Evolutionary conservation across 176 grass and related monocot genomes (phyloP).

Genomic region (Raddia distichophylla): DNA sequence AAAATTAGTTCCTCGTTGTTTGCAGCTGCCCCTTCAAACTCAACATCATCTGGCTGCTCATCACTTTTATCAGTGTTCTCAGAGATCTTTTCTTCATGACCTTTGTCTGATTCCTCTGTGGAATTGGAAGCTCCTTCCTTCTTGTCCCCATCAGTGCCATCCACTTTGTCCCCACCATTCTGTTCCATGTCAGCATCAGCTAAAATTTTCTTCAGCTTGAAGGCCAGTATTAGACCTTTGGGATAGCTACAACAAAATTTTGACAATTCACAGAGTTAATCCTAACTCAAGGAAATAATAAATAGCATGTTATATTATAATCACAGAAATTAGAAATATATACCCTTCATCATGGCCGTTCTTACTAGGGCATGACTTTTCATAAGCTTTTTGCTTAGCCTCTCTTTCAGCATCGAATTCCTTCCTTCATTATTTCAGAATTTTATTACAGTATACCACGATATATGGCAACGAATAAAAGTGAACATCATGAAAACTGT

Average conservation of each 20-base stretch:
- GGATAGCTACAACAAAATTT: slow-evolving; percentile 59
- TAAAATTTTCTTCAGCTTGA: slow-evolving; percentile 79
- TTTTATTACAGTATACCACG: slow-evolving; percentile 5
- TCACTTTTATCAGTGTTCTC: slow-evolving; percentile 33
- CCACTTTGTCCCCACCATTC: slow-evolving; percentile 50
- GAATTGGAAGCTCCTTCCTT: slow-evolving; percentile 41
- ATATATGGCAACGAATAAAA: slow-evolving; percentile 25
- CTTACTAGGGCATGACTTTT: slow-evolving; percentile 48
- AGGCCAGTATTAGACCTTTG: slow-evolving; percentile 85
- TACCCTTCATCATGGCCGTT: slow-evolving; percentile 58
- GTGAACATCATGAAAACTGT: slow-evolving; percentile 11
- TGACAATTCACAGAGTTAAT: slow-evolving; percentile 32
- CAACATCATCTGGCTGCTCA: slow-evolving; percentile 43
- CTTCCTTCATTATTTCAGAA: slow-evolving; percentile 70
- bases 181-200: slow-evolving; percentile 34
- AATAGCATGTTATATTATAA: not conserved
- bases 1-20: too few species aligned
- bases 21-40: slow-evolving; percentile 29
- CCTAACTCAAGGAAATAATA: slow-evolving; percentile 20
- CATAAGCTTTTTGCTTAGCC: slow-evolving; percentile 47
- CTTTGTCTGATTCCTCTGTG: slow-evolving; percentile 32
- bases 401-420: slow-evolving; percentile 90
- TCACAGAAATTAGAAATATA: slow-evolving; percentile 30
- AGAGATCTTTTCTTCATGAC: slow-evolving; percentile 36
- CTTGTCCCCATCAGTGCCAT: slow-evolving; percentile 27